Evolutionary conservation across 208 protist genomes (phyloP).

Genomic region (Trypanosoma scelopori): DNA sequence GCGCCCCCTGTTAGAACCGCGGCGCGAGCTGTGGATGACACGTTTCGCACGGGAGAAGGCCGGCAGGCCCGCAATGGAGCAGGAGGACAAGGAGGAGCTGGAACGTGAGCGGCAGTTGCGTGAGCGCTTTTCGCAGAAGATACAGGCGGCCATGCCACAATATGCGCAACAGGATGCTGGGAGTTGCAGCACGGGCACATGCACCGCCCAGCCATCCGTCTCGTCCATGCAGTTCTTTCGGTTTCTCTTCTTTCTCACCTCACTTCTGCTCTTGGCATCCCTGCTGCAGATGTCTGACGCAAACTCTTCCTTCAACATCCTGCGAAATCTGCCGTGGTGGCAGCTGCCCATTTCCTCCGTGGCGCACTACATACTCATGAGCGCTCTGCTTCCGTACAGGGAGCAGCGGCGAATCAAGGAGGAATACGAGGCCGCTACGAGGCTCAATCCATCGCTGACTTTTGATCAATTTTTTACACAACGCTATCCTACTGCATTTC

Average conservation of each 20-base stretch:
- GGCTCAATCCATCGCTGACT: constrained; percentile 54
- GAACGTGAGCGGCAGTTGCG: constrained; percentile 76
- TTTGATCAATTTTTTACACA: constrained; percentile 79
- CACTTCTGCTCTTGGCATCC: constrained; percentile 49
- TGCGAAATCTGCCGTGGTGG: constrained; percentile 79
- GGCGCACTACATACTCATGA: constrained; percentile 68
- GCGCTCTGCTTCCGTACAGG: constrained; percentile 50
- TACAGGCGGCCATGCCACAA: constrained; percentile 55
- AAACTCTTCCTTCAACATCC: constrained; percentile 57
- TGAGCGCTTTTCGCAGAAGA: constrained; percentile 76
- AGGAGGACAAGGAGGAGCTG: constrained; percentile 79
- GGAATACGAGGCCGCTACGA: constrained; percentile 61
- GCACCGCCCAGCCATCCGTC: constrained; percentile 14
- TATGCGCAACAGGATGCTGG: constrained; percentile 11
- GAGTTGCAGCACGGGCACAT: constrained; percentile 10
- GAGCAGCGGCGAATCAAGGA: constrained; percentile 73
- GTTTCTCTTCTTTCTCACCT: constrained; percentile 62
- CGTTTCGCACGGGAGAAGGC: constrained; percentile 10
- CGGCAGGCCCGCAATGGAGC: constrained; percentile 41
- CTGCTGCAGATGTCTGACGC: constrained; percentile 47
- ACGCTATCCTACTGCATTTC: constrained; percentile 70
- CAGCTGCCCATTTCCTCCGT: constrained; percentile 62
- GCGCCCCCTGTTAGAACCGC: background rate
- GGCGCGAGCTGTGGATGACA: constrained; percentile 11
- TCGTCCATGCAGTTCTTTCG: constrained; percentile 36